Conservation (phyloP, 176 grass and related monocot genomes). For the Aegilops speltoides region DNA sequence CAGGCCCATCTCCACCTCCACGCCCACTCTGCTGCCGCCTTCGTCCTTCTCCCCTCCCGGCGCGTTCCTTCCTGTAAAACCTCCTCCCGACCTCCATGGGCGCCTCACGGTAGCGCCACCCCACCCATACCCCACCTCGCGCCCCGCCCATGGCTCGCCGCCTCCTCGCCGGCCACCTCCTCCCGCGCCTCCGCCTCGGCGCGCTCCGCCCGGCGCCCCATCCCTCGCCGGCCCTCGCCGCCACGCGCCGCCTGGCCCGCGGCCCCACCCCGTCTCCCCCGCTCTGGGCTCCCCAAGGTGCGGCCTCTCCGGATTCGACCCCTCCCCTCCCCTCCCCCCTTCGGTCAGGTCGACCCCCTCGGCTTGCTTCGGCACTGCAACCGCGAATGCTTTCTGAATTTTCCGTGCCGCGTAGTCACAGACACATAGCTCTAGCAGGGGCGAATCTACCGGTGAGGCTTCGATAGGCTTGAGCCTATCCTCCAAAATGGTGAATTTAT, state of each 20-base stretch:
- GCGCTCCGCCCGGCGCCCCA: background rate
- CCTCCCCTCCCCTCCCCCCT: no score
- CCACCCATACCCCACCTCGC: background rate
- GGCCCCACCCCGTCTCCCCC: background rate
- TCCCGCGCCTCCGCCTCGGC: slow-evolving; percentile 22
- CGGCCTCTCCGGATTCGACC: background rate
- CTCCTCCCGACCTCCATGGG: background rate
- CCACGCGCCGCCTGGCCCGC: background rate
- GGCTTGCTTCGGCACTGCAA: background rate
- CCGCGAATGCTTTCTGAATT: background rate
- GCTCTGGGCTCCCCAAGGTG: slow-evolving; percentile 20
- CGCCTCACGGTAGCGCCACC: background rate
- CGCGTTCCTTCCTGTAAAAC: background rate
- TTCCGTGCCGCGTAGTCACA: background rate
- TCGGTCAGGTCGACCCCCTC: background rate
- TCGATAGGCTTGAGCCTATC: no score
- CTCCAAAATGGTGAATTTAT: no score
- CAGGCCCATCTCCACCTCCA: background rate
- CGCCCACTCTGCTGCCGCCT: background rate
- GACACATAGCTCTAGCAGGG: background rate
- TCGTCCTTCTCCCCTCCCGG: background rate
- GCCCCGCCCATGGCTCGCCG: slow-evolving; percentile 29
- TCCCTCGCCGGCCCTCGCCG: background rate
- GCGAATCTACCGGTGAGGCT: no score
- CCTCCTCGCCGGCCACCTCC: slow-evolving; percentile 32